A percentile compares a stretch with the other conserved stretches of the same genome.
Evolutionary conservation across 1,284 basidiomycete species (phyloP).

Genomic region (Albatrellus sp.): DNA sequence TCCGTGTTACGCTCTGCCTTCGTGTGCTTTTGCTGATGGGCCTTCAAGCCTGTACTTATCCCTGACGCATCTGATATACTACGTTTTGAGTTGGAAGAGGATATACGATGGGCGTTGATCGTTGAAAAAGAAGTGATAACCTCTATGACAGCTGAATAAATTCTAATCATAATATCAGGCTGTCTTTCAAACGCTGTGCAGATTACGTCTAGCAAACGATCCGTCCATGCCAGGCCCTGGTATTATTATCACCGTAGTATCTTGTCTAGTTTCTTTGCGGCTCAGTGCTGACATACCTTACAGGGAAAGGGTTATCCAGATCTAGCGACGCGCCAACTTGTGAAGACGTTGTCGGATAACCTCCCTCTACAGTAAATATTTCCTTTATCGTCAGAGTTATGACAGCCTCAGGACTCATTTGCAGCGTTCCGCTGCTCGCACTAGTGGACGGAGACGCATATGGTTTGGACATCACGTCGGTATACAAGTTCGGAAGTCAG

Average conservation of each 20-base stretch:
- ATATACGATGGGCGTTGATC: slow-evolving; percentile 67
- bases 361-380: slow-evolving; percentile 36
- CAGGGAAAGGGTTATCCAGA: slow-evolving; percentile 95
- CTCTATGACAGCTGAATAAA: not conserved
- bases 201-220: slow-evolving; percentile 36
- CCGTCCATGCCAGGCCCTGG: slow-evolving; percentile 42
- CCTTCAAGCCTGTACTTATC: slow-evolving; percentile 55
- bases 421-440: slow-evolving; percentile 59
- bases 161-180: slow-evolving; percentile 38
- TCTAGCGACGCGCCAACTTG: slow-evolving; percentile 73
- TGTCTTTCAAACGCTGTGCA: slow-evolving; percentile 74
- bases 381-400: not conserved
- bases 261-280: not conserved
- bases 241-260: slow-evolving; percentile 56
- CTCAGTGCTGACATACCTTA: not conserved
- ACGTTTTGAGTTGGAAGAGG: slow-evolving; percentile 36
- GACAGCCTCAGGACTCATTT: slow-evolving; percentile 1
- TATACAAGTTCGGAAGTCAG: slow-evolving; percentile 66
- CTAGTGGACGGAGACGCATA: slow-evolving; percentile 88
- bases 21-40: not conserved
- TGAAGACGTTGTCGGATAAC: slow-evolving; percentile 55
- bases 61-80: slow-evolving; percentile 63
- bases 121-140: slow-evolving; percentile 81
- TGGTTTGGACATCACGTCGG: slow-evolving; percentile 80
- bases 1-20: slow-evolving; percentile 16